These are phyloP conservation scores for Neospermospora avenae DNA, from an alignment of 2,329 filamentous ascomycete genomes.

Conservation along the genomic window DNA sequence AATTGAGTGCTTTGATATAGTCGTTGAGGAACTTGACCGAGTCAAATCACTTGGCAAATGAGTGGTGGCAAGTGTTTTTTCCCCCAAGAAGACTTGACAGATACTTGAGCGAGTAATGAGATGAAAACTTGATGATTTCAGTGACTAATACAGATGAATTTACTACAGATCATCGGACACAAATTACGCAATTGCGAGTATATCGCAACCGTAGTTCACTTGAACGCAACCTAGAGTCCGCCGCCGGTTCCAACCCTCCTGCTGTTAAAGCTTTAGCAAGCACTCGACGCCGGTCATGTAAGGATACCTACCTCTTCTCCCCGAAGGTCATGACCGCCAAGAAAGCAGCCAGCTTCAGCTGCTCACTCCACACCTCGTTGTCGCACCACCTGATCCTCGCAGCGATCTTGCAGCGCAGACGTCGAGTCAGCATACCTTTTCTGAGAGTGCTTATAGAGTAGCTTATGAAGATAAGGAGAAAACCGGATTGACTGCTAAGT, in stretches of 20 bases:
- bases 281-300: neutral
- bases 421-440: no score
- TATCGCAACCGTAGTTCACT: neutral
- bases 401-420: neutral
- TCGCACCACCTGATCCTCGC: neutral
- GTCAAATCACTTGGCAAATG: no score
- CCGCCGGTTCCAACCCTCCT: neutral
- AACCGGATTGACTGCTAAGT: no score
- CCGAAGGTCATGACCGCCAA: neutral
- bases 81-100: no score
- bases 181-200: neutral
- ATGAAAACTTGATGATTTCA: neutral
- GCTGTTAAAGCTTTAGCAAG: neutral
- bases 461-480: no score
- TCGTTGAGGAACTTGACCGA: no score
- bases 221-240: neutral
- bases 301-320: slow-evolving; percentile 1
- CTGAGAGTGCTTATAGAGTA: no score
- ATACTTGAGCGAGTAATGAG: no score
- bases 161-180: neutral
- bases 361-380: slow-evolving; percentile 1
- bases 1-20: no score
- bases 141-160: no score
- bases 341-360: slow-evolving; percentile 1
- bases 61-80: no score